These are phyloP conservation scores for Usnea hakonensis DNA, from an alignment of 495 filamentous ascomycete species.

Conservation along the genomic window DNA sequence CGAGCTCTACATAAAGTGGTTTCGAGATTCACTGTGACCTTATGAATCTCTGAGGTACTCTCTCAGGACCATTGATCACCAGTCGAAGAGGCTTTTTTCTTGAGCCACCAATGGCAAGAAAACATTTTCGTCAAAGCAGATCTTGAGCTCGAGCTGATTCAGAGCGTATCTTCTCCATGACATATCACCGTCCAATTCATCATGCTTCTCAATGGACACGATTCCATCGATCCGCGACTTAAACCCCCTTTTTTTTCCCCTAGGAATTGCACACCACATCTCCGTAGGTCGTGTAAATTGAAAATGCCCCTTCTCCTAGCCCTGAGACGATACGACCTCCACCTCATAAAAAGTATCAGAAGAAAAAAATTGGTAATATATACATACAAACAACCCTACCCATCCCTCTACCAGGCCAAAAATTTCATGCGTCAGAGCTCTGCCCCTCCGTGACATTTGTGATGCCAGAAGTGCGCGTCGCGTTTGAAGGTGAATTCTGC, in stretches of 20 bases:
- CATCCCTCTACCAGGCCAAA: neutral
- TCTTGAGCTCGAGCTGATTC: neutral
- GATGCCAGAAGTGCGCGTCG: neutral
- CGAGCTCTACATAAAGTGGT: neutral
- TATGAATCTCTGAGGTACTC: neutral
- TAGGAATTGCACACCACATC: too few relatives aligned
- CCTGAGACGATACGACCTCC: too few relatives aligned
- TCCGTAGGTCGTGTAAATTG: too few relatives aligned
- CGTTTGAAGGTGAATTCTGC: neutral
- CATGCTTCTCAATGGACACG: too few relatives aligned
- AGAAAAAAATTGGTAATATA: too few relatives aligned
- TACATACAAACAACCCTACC: too few relatives aligned
- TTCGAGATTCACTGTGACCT: neutral
- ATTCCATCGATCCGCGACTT: too few relatives aligned
- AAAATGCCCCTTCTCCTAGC: too few relatives aligned
- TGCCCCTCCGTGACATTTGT: neutral
- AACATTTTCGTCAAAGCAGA: neutral
- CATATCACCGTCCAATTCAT: too few relatives aligned
- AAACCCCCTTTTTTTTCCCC: too few relatives aligned
- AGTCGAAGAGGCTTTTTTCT: neutral
- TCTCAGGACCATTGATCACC: neutral
- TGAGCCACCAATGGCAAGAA: neutral
- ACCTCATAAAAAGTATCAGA: too few relatives aligned
- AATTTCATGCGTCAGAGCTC: neutral
- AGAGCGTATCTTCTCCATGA: too few relatives aligned